A percentile compares a stretch with the other conserved stretches of the same genome.
Conservation (phyloP, 345 rosid species). For the Ricinus communis region DNA sequence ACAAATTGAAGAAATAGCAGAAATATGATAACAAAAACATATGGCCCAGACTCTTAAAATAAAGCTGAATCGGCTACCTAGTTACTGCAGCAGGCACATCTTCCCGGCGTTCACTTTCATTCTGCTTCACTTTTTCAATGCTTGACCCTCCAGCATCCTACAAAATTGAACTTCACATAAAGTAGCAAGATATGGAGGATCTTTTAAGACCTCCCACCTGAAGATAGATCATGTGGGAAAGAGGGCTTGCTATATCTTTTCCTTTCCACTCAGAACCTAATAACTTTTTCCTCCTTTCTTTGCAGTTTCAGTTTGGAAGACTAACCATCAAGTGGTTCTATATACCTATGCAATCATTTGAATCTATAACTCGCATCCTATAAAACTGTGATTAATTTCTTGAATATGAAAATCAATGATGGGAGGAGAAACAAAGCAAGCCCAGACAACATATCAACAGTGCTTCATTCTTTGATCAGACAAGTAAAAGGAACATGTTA, state of each 20-base stretch:
- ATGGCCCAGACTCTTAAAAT: background rate
- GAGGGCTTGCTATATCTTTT: no score
- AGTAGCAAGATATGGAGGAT: no score
- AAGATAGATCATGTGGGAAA: no score
- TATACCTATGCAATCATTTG: no score
- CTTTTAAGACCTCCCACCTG: no score
- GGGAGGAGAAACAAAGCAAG: slow-evolving; percentile 1
- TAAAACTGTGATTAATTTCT: slow-evolving; percentile 17
- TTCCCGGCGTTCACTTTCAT: slow-evolving; percentile 69
- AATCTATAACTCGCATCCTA: slow-evolving; percentile 51
- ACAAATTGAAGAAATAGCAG: background rate
- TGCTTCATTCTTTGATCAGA: background rate
- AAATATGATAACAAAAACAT: background rate
- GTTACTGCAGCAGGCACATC: slow-evolving; percentile 51
- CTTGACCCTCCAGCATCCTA: slow-evolving; percentile 65
- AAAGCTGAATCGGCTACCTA: slow-evolving; percentile 47
- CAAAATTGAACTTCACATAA: slow-evolving; percentile 3
- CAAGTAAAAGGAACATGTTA: background rate
- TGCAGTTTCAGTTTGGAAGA: no score
- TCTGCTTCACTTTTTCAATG: slow-evolving; percentile 47
- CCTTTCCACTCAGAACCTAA: no score
- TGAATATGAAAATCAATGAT: background rate
- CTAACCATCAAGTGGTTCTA: no score
- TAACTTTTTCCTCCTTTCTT: no score
- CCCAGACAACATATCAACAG: slow-evolving; percentile 3